Evolutionary conservation across 768 basidiomycete species (phyloP).

Genomic region (Bullera alba): DNA sequence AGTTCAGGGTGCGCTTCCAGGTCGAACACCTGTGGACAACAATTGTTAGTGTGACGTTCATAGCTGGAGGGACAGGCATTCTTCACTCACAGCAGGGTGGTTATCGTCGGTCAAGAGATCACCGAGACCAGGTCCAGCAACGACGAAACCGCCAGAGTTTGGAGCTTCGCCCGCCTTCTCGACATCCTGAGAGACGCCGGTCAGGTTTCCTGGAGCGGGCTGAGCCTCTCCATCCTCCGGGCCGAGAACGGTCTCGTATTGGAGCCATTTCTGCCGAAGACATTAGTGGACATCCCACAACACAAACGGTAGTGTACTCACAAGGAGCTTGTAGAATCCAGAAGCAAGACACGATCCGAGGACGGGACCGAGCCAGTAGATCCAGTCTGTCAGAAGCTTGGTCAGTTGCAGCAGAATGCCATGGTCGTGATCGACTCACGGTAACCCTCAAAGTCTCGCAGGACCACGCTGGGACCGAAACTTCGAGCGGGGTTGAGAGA

Average conservation of each 20-base stretch:
- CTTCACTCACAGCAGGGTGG: not conserved
- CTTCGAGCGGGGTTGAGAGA: slow-evolving; percentile 43
- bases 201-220: not conserved
- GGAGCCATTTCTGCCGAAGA: slow-evolving; percentile 29
- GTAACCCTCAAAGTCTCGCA: slow-evolving; percentile 29
- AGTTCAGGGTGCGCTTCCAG: slow-evolving; percentile 18
- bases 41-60: not conserved
- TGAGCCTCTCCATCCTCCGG: slow-evolving; percentile 15
- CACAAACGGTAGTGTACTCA: slow-evolving; percentile 5
- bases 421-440: slow-evolving; percentile 15
- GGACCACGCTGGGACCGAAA: slow-evolving; percentile 41
- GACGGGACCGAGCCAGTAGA: slow-evolving; percentile 42
- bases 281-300: not conserved
- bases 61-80: not conserved
- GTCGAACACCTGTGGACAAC: slow-evolving; percentile 14
- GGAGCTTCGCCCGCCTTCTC: slow-evolving; percentile 10
- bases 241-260: slow-evolving; percentile 45
- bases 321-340: slow-evolving; percentile 44
- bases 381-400: slow-evolving; percentile 32
- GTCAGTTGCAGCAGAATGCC: not conserved
- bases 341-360: slow-evolving; percentile 42
- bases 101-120: slow-evolving; percentile 31
- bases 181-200: slow-evolving; percentile 4
- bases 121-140: slow-evolving; percentile 40
- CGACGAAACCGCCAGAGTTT: slow-evolving; percentile 19